A percentile compares a stretch with the other conserved stretches of the same genome.
Conservation (phyloP, 345 rosid species). For the Trapa bicornis region DNA sequence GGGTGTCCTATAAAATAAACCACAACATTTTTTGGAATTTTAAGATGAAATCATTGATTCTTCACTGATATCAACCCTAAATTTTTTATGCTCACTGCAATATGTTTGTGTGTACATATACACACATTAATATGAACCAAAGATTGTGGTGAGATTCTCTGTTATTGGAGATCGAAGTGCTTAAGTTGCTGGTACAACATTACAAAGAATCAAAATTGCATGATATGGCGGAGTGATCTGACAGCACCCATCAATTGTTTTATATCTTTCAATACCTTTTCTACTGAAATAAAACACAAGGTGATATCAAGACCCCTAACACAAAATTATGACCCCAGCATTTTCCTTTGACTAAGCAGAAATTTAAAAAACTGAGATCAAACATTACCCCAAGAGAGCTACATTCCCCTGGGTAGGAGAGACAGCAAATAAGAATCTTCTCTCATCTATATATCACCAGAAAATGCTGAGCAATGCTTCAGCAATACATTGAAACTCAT, state of each 20-base stretch:
- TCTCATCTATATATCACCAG: not conserved
- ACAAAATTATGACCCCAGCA: not conserved
- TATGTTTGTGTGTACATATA: not conserved
- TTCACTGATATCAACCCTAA: not conserved
- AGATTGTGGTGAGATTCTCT: not conserved
- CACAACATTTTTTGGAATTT: not conserved
- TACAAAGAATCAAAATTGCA: not conserved
- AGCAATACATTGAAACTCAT: no score
- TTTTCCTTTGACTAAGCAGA: not conserved
- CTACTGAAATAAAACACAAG: no score
- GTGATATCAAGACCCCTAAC: no score
- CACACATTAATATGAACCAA: not conserved
- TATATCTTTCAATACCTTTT: no score
- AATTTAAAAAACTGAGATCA: no score
- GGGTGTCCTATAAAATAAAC: conserved; percentile 46
- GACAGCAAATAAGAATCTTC: not conserved
- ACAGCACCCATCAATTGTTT: not conserved
- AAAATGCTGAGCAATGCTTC: not conserved
- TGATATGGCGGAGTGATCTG: not conserved
- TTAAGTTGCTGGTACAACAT: not conserved
- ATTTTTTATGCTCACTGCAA: no score
- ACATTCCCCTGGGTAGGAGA: not conserved
- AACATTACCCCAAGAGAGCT: not conserved
- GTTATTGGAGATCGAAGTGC: not conserved
- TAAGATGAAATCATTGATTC: not conserved